Evolutionary conservation across 2,329 filamentous ascomycete genomes (phyloP), one percentile per base, ranked within the genome.

Genomic region (Aureobasidium uvarum): DNA sequence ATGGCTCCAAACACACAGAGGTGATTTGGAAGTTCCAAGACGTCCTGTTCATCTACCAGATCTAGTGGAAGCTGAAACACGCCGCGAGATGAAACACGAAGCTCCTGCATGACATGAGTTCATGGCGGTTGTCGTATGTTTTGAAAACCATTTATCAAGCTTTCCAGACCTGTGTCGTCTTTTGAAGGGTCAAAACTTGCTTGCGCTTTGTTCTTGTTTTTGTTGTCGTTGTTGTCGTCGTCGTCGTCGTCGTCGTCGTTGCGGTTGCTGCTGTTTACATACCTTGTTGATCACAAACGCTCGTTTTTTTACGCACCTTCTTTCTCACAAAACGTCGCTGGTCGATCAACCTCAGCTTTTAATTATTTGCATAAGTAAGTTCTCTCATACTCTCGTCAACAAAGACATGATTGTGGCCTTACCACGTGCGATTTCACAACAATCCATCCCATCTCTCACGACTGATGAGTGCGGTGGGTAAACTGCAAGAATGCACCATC

Each of bases 71-170:
- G 39, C 56, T 59, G 56, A 59, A 59, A 59, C 56, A n/a, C 56
- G 56, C 56, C 56, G n/a, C 31, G 31, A 59, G 25, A 38, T 59
- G 56, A 59, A 59, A 59, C 56, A 48, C 56, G 56, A 48, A 59
- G 41, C 39, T 46, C 56, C 56, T 58, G 54, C 54, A 58, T 58
- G 54, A 59, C 43, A 48, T 48, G 56, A n/a, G 41, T 31, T 25
- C 28, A 36, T 48, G 41, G 56, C 56, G 56, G 56, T 41, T 59
- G 56, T 59, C 56, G 56, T 4, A 45, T 31, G 39, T 45, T 38
- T 50, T 11, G 16, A 23, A 28, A n/a, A 48, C 43, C 39, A 59
- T 59, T 38, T 59, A 59, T 16, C 54, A 58, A 25, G 52, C 52
- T 55, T 55, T 23, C 36, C 36, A 52, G 18, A 36, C 31, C 50